These are phyloP conservation scores for Xylariales sp. DNA, from an alignment of 2,329 filamentous ascomycete species.

Conservation along the genomic window DNA sequence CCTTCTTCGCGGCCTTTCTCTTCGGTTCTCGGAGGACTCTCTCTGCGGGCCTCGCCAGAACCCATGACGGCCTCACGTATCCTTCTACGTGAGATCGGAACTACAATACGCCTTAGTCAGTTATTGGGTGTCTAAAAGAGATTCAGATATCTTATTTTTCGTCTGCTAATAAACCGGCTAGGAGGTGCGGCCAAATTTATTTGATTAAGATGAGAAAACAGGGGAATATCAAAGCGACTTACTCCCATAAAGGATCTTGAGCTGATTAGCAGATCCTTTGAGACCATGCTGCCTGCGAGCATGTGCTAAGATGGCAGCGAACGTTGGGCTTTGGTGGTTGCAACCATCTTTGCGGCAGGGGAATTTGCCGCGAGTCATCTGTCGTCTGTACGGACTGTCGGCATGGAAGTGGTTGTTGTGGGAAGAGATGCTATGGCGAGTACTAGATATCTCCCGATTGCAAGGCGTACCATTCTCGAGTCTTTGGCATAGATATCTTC, in stretches of 20 bases:
- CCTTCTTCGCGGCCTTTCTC: not conserved
- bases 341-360: not conserved
- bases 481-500: conserved; percentile 18
- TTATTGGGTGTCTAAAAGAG: no score
- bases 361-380: not conserved
- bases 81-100: not conserved
- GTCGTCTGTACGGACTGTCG: conserved; percentile 3
- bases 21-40: no score
- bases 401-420: conserved; percentile 22
- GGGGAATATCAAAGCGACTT: not conserved
- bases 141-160: not conserved
- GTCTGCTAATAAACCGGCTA: no score
- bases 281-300: conserved; percentile 4
- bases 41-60: no score
- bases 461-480: conserved; percentile 15
- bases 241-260: conserved; percentile 17
- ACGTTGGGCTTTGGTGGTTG: conserved; percentile 6
- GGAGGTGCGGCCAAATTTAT: not conserved
- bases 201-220: not conserved
- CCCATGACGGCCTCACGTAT: not conserved
- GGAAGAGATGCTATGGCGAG: conserved; percentile 14
- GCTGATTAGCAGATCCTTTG: conserved; percentile 8
- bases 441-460: conserved; percentile 6
- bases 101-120: no score
- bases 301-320: conserved; percentile 13